These are phyloP conservation scores for Arthrobotrys conoides DNA, from an alignment of 2,329 filamentous ascomycete species.

Conservation along the genomic window DNA sequence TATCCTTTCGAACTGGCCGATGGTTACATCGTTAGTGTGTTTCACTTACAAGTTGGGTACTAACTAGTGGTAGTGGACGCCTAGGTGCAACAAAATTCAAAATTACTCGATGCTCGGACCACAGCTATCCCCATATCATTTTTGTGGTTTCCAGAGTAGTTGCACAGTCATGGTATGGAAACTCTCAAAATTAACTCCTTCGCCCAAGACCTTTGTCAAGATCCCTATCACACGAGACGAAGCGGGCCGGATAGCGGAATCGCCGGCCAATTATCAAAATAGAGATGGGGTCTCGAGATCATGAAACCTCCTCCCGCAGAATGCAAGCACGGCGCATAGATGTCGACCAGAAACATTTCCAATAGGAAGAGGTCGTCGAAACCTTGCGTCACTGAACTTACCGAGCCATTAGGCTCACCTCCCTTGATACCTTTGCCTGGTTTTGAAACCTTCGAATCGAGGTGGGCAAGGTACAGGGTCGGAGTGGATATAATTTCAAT, in stretches of 20 bases:
- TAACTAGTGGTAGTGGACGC: slow-evolving; percentile 48
- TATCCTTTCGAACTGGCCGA: slow-evolving; percentile 49
- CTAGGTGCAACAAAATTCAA: slow-evolving; percentile 54
- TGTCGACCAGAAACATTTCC: slow-evolving; percentile 35
- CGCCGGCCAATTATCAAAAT: slow-evolving; percentile 41
- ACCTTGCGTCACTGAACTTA: slow-evolving; percentile 57
- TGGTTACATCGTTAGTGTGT: slow-evolving; percentile 60
- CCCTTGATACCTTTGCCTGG: slow-evolving; percentile 49
- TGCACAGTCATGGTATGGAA: slow-evolving; percentile 32
- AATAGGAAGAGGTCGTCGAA: slow-evolving; percentile 29
- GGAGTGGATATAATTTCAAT: slow-evolving; percentile 52
- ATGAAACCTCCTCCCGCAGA: slow-evolving; percentile 30
- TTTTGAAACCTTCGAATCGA: slow-evolving; percentile 56
- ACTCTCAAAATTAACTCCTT: slow-evolving; percentile 24
- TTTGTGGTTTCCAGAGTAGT: slow-evolving; percentile 23
- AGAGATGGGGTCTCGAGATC: slow-evolving; percentile 33
- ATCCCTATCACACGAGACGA: slow-evolving; percentile 44
- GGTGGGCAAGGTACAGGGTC: slow-evolving; percentile 40
- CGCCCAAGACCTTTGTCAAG: slow-evolving; percentile 24
- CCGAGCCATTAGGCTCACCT: slow-evolving; percentile 50
- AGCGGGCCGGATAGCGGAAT: slow-evolving; percentile 50
- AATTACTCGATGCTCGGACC: slow-evolving; percentile 47
- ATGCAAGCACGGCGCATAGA: slow-evolving; percentile 35
- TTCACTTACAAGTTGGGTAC: slow-evolving; percentile 52
- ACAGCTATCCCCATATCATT: slow-evolving; percentile 33